Evolutionary conservation across 306 rosid genomes (phyloP), one percentile per base, ranked within the genome.

Genomic region (Vigna reflexopilosa): DNA sequence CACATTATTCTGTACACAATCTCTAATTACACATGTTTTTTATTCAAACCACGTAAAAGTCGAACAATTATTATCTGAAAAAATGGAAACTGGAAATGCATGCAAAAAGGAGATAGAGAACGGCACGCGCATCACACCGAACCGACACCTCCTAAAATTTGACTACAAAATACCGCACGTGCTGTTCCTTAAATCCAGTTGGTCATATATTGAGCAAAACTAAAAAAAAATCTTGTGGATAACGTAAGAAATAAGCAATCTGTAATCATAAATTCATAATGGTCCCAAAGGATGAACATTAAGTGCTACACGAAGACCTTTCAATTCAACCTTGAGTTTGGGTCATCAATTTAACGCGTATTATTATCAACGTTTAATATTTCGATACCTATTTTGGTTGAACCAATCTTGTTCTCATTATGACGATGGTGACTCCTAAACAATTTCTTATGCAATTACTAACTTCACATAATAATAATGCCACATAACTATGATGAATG

Each of bases 221-320:
- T 6, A 6, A 26, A 48, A 48, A 11, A 56, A 52, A 49, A 48
- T 16, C 7, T n/a, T 26, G 19, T 11, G 42, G 55, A 78, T 68
- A 73, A 50, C 83, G 86, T 73, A 57, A 50, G 45, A n/a, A 22
- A 73, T 19, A 40, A 69, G 86, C 22, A 67, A 78, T 32, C 54
- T 51, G 61, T 16, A 57, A 72, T 57, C n/a, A 77, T 71, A 61
- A 76, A 77, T 50, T 50, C 16, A 49, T 9, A 54, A 72, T 80
- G 74, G 82, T 82, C 79, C 76, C 72, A 20, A 62, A 54, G 61
- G 44, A 34, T 70, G 26, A 79, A 30, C 76, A 77, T 72, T 77
- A 66, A 72, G 26, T 34, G 55, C 68, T 38, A 22, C 66, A 7
- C 6, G n/a, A 79, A 14, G 69, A 79, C 82, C 77, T 73, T 83